These are phyloP conservation scores for Uronychia setigera DNA, from an alignment of 73 alveolate species.

Conservation along the genomic window DNA sequence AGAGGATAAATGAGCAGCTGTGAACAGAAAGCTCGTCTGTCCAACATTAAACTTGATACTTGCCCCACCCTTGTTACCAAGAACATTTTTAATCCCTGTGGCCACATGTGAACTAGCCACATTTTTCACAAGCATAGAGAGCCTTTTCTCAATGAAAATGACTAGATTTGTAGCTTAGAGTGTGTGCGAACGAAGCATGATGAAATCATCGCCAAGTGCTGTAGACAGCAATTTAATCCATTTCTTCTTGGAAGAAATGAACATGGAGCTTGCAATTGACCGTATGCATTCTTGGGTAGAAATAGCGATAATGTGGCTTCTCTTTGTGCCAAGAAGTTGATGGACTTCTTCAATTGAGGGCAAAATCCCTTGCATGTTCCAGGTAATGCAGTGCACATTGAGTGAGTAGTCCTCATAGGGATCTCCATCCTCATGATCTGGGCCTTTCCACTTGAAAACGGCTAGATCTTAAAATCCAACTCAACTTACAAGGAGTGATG, in stretches of 20 bases:
- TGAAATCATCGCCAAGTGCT: slow-evolving; percentile 76
- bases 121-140: slow-evolving; percentile 65
- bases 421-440: background rate
- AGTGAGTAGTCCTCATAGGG: background rate
- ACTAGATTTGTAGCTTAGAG: slow-evolving; percentile 89
- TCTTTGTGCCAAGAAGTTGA: background rate
- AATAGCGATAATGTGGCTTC: slow-evolving; percentile 82
- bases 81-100: slow-evolving; percentile 84
- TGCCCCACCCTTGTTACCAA: slow-evolving; percentile 96
- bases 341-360: background rate
- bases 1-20: slow-evolving; percentile 87
- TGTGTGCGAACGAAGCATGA: slow-evolving; percentile 69
- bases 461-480: background rate
- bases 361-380: slow-evolving; percentile 82
- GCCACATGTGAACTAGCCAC: slow-evolving; percentile 73
- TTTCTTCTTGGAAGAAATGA: slow-evolving; percentile 75
- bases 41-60: slow-evolving; percentile 80
- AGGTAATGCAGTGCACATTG: slow-evolving; percentile 41
- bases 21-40: slow-evolving; percentile 74
- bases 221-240: slow-evolving; percentile 72
- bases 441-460: background rate
- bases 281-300: slow-evolving; percentile 93
- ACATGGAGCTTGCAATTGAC: slow-evolving; percentile 81
- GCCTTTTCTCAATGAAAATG: slow-evolving; percentile 66
- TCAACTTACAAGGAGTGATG: background rate